A percentile compares a stretch with the other conserved stretches of the same genome.
Evolutionary conservation across 192 early-diverging fungal genomes (phyloP).

Genomic region (Umbelopsis sp.): DNA sequence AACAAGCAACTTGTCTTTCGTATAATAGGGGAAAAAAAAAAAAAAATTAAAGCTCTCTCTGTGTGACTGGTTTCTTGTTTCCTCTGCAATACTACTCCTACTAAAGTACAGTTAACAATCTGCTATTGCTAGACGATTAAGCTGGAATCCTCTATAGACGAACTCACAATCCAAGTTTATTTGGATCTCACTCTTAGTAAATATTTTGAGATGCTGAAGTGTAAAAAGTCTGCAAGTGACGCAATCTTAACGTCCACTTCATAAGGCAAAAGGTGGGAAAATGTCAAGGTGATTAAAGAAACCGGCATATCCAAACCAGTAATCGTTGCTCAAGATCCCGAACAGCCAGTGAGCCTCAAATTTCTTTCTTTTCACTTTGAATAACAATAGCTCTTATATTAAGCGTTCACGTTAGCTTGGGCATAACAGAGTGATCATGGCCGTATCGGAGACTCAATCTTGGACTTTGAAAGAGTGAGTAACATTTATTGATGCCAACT

Average conservation of each 20-base stretch:
- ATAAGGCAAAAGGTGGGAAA: background rate
- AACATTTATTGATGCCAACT: background rate
- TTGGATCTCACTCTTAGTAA: conserved; percentile 2
- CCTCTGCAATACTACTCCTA: background rate
- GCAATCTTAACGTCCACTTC: no score
- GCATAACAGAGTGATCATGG: background rate
- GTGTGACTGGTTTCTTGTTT: background rate
- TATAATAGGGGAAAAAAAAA: conserved; percentile 1
- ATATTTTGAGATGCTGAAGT: no score
- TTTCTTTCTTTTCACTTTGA: background rate
- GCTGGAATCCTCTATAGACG: background rate
- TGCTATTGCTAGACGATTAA: background rate
- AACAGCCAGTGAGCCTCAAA: background rate
- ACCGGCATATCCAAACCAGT: background rate
- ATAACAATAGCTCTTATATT: background rate
- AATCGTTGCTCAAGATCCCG: conserved; percentile 2
- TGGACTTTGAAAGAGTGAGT: conserved; percentile 14
- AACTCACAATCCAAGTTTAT: background rate
- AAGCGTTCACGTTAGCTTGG: background rate
- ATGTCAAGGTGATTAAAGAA: background rate
- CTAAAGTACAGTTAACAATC: no score
- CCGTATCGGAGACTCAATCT: background rate
- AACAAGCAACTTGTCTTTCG: no score
- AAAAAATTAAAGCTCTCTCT: conserved; percentile 18
- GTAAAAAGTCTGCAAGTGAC: no score